phyloP scores from a whole-genome alignment of 2,329 filamentous ascomycete genomes.

The Xylaria hypoxylon region DNA sequence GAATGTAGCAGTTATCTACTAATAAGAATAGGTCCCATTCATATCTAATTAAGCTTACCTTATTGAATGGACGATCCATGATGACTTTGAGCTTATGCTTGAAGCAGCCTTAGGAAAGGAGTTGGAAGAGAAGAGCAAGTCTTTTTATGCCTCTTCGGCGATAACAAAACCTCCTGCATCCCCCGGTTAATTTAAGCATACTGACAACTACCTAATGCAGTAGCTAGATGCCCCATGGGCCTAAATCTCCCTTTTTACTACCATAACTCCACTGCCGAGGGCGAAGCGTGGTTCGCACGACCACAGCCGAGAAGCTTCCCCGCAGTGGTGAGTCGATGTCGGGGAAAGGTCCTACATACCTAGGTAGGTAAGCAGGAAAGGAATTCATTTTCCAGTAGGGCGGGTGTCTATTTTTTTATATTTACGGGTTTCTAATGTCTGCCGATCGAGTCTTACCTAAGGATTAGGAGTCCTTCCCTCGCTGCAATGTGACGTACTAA shows the following conservation, averaged over 20 bases:
- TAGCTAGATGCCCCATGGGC: constrained; percentile 1
- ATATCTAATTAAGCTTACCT: constrained; percentile 37
- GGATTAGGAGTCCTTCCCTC: not conserved
- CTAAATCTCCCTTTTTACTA: not conserved
- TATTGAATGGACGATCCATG: constrained; percentile 48
- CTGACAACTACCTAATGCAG: not conserved
- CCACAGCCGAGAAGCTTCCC: constrained; percentile 38
- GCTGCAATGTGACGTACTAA: not conserved
- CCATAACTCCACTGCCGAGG: constrained; percentile 32
- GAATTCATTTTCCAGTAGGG: constrained; percentile 1
- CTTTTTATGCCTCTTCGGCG: constrained; percentile 13
- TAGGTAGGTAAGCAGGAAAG: constrained; percentile 22
- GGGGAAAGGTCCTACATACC: constrained; percentile 15
- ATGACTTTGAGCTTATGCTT: constrained; percentile 5
- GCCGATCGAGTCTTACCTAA: constrained; percentile 20
- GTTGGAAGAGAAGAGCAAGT: constrained; percentile 11
- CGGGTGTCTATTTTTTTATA: not conserved
- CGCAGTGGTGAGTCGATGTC: constrained; percentile 29
- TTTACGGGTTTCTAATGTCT: constrained; percentile 2
- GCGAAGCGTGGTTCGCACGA: constrained; percentile 7
- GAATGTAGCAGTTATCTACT: not conserved
- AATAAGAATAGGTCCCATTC: not conserved
- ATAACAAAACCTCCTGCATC: constrained; percentile 23
- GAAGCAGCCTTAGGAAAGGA: constrained; percentile 2
- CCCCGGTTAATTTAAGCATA: constrained; percentile 31